Conservation (phyloP, 2,329 filamentous ascomycete genomes). For the Trichoderma aggressivum region DNA sequence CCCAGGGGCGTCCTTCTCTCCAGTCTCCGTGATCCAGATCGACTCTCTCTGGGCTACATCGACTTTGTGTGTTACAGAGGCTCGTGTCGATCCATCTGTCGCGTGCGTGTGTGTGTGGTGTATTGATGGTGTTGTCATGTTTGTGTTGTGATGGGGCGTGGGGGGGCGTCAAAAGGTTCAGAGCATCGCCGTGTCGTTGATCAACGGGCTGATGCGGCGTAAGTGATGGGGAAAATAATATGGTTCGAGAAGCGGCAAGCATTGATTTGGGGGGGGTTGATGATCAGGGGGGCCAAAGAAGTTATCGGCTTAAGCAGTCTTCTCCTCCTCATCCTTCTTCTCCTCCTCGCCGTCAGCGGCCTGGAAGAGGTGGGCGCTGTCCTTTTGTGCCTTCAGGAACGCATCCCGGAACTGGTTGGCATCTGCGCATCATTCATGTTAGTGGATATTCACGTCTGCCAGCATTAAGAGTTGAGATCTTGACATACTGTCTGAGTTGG, state of each 20-base stretch:
- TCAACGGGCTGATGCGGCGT: constrained; percentile 7
- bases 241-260: constrained; percentile 16
- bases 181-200: background rate
- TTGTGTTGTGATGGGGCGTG: constrained; percentile 8
- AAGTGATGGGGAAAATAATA: background rate
- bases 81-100: constrained; percentile 1
- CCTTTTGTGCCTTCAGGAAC: constrained; percentile 94
- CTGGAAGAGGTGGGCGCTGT: constrained; percentile 84
- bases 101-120: background rate
- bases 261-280: constrained; percentile 4
- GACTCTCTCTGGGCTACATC: constrained; percentile 11
- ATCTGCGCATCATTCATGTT: constrained; percentile 51
- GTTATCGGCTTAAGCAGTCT: constrained; percentile 25
- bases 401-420: constrained; percentile 97
- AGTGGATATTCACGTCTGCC: background rate
- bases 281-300: background rate
- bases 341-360: constrained; percentile 29
- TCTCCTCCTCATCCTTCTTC: constrained; percentile 24
- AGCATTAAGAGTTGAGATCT: background rate
- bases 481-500: constrained; percentile 88
- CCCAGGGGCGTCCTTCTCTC: constrained; percentile 3
- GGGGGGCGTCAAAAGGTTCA: background rate
- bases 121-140: background rate
- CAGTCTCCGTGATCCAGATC: constrained; percentile 12
- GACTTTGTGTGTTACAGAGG: background rate